A percentile compares a stretch with the other conserved stretches of the same genome.
These are phyloP conservation scores for Penicillium psychrosexuale DNA, from an alignment of 2,329 filamentous ascomycete genomes.

Conservation along the genomic window DNA sequence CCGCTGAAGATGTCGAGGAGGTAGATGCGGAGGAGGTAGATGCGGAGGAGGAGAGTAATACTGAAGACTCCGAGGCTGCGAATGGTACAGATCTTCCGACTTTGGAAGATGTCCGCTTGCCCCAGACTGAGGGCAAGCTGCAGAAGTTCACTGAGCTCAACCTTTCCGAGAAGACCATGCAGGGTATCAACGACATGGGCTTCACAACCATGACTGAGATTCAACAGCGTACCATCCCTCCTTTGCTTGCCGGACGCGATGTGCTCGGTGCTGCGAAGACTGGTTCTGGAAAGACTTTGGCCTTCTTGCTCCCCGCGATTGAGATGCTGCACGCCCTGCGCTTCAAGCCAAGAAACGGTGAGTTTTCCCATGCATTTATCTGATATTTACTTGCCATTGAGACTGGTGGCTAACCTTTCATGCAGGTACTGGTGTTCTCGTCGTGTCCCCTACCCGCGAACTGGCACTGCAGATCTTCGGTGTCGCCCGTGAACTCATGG, in stretches of 20 bases:
- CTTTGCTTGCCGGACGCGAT: conserved; percentile 82
- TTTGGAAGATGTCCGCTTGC: conserved; percentile 51
- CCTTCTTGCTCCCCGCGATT: conserved; percentile 89
- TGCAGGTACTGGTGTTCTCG: conserved; percentile 74
- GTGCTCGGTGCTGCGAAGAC: conserved; percentile 95
- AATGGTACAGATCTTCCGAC: conserved; percentile 52
- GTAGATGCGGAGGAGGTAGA: conserved; percentile 29
- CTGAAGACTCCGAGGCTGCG: conserved; percentile 18
- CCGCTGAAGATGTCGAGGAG: conserved; percentile 28
- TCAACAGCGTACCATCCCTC: conserved; percentile 81
- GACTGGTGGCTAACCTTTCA: conserved; percentile 6
- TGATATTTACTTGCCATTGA: not conserved
- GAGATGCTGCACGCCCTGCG: conserved; percentile 87
- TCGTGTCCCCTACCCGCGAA: conserved; percentile 91
- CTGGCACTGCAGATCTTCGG: conserved; percentile 94
- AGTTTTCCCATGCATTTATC: not conserved
- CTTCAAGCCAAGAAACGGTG: conserved; percentile 89
- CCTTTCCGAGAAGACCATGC: conserved; percentile 82
- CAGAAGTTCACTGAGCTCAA: conserved; percentile 76
- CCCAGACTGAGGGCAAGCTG: conserved; percentile 59
- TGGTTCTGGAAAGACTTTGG: conserved; percentile 90
- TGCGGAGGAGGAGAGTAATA: conserved; percentile 28
- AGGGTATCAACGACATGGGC: conserved; percentile 85
- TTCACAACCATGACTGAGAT: conserved; percentile 97
- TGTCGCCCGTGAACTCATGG: conserved; percentile 89